Evolutionary conservation across 176 grass and related monocot genomes (phyloP).

Genomic region (Ampelocalamus luodianensis): DNA sequence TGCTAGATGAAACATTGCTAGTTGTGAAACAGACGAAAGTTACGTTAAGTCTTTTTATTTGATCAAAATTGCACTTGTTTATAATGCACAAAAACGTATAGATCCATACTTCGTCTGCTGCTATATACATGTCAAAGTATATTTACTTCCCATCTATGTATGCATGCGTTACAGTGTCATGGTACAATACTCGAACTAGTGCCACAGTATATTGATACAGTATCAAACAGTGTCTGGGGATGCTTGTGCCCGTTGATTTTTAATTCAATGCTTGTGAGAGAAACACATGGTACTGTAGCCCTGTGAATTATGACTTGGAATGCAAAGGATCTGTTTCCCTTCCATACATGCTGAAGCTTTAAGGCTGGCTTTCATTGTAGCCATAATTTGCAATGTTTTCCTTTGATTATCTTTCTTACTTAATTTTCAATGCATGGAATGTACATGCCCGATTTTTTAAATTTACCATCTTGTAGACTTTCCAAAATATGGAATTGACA

Average conservation of each 20-base stretch:
- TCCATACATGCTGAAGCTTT: neutral
- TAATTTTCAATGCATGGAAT: slow-evolving; percentile 35
- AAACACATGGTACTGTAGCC: neutral
- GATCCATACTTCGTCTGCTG: neutral
- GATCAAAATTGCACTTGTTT: neutral
- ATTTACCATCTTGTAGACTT: neutral
- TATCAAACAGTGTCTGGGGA: slow-evolving; percentile 7
- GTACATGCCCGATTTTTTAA: neutral
- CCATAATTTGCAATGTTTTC: slow-evolving; percentile 15
- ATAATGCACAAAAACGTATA: neutral
- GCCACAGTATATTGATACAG: neutral
- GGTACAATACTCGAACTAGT: neutral
- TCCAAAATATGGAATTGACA: slow-evolving; percentile 18
- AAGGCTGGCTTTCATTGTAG: neutral
- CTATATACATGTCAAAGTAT: neutral
- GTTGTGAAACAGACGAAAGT: neutral
- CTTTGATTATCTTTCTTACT: neutral
- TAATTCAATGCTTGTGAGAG: neutral
- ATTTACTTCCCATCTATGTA: neutral
- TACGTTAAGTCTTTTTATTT: neutral
- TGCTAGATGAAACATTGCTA: neutral
- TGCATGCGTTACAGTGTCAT: neutral
- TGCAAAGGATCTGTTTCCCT: neutral
- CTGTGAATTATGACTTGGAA: slow-evolving; percentile 7
- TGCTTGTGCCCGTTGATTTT: neutral